These are phyloP conservation scores for Parasitella parasitica DNA, from an alignment of 371 early-diverging fungal genomes.

Conservation along the genomic window DNA sequence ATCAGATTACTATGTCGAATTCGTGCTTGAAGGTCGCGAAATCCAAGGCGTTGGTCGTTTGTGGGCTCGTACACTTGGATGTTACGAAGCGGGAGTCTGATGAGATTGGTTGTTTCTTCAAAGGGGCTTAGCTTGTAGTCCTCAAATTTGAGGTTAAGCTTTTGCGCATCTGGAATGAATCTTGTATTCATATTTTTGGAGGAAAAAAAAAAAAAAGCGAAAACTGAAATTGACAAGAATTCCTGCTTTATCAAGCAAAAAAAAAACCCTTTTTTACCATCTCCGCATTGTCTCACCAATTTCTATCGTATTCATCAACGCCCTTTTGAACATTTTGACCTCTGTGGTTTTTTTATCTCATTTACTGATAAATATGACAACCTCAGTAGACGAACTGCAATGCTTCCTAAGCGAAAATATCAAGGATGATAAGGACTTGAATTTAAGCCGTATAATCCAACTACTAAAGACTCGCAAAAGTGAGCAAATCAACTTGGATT, in stretches of 20 bases:
- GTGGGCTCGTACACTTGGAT: slow-evolving; percentile 9
- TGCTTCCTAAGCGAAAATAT: slow-evolving; percentile 1
- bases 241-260: too few relatives aligned
- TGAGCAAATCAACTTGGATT: slow-evolving; percentile 22
- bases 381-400: background rate
- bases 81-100: slow-evolving; percentile 26
- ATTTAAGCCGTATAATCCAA: slow-evolving; percentile 7
- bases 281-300: background rate
- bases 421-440: background rate
- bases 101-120: slow-evolving; percentile 33
- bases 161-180: background rate
- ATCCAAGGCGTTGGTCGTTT: slow-evolving; percentile 33
- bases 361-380: background rate
- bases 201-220: background rate
- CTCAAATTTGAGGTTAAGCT: slow-evolving; percentile 66
- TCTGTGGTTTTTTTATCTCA: too few relatives aligned
- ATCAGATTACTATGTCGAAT: slow-evolving; percentile 69
- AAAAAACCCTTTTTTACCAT: background rate
- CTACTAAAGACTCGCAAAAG: slow-evolving; percentile 3
- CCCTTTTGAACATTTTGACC: too few relatives aligned
- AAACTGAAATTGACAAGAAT: too few relatives aligned
- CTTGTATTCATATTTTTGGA: slow-evolving; percentile 2
- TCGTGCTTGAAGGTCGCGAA: slow-evolving; percentile 67
- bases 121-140: slow-evolving; percentile 66
- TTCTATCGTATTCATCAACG: too few relatives aligned